Percentiles rank a stretch among this genome's conserved stretches.
These are phyloP conservation scores for Sanghuangporus baumii DNA, from an alignment of 1,284 basidiomycete genomes.

Conservation along the genomic window DNA sequence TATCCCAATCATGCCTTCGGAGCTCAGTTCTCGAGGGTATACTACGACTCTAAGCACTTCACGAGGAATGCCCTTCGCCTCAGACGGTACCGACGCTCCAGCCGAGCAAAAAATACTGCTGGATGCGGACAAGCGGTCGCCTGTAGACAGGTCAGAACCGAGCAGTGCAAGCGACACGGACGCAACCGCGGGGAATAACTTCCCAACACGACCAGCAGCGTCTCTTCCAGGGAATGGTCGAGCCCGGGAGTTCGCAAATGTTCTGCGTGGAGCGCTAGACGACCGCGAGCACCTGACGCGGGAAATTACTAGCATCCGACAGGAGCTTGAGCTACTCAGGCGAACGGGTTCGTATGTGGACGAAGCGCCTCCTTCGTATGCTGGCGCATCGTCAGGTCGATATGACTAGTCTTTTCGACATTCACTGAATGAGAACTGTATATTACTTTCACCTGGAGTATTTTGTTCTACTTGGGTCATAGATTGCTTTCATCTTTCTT, in stretches of 20 bases:
- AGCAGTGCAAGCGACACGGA: not conserved
- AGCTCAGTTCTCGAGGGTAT: not conserved
- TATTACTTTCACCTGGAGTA: too few relatives aligned
- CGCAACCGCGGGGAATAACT: not conserved
- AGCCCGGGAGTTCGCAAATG: not conserved
- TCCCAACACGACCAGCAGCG: not conserved
- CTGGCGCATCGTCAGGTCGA: not conserved
- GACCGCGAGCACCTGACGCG: not conserved
- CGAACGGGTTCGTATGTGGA: not conserved
- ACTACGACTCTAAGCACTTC: not conserved
- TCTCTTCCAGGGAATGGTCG: not conserved
- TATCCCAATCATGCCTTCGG: not conserved
- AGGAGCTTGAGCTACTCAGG: not conserved
- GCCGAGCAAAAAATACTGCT: not conserved
- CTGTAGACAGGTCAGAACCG: not conserved
- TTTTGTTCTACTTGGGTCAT: too few relatives aligned
- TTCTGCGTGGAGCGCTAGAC: not conserved
- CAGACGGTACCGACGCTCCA: not conserved
- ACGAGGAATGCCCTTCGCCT: not conserved
- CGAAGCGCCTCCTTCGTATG: not conserved
- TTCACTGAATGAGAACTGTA: too few relatives aligned
- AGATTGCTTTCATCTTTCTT: too few relatives aligned
- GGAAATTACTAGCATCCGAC: not conserved
- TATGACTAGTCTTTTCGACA: not conserved
- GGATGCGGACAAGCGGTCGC: not conserved